Base-by-base conservation (phyloP, 345 rosid genomes). In the Hibiscus tridactylites region DNA sequence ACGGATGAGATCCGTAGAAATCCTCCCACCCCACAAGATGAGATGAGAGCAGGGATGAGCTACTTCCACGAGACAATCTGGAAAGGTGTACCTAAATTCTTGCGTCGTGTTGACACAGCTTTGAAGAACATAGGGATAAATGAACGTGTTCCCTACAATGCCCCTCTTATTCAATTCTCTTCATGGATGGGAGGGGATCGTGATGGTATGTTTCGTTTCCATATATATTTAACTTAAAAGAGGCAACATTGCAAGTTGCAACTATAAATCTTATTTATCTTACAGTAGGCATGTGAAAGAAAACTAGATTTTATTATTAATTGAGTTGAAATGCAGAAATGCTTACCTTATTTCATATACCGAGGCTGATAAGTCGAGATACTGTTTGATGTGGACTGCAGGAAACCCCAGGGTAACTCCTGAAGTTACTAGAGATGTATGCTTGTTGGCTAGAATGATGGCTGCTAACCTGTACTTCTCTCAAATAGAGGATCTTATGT, bases 161-260 rank as follows among this genome's bases (percentile, higher is more conserved):
- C 97, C 1, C 99, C 99, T 68, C 91, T 94, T 28, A 94, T 94
- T 73, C 97, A 94, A 24, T 94, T 94, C 82, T 92, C 97, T 53
- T 95, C 99, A 39, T 95, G 99, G 99, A 94, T 95, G 99, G 99
- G 99, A 9, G 99, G 99, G 17, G 97, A 95, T 71, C 99, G 97
- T 80, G 97, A 95, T 80, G 99, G 97, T 94, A 75, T 4, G 75
- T 70, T 73, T 70, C 56, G 77, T 37, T 52, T 47, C 52, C 24
- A 33, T 35, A 9, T 56, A 24, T 46, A 16, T 62, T 35, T 11
- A 42, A 65, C 28, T 21, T 11, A 65, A 65, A 65, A 2, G 5
- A 3, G 1, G 28, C 26, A 29, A 29, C 15, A 8, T 54, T 68
- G 61, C 61, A 50, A 47, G 56, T 50, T 50, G 56, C 56, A 16